Evolutionary conservation across 169 alveolate genomes (phyloP).

Genomic region (Plasmodium chabaudi): DNA sequence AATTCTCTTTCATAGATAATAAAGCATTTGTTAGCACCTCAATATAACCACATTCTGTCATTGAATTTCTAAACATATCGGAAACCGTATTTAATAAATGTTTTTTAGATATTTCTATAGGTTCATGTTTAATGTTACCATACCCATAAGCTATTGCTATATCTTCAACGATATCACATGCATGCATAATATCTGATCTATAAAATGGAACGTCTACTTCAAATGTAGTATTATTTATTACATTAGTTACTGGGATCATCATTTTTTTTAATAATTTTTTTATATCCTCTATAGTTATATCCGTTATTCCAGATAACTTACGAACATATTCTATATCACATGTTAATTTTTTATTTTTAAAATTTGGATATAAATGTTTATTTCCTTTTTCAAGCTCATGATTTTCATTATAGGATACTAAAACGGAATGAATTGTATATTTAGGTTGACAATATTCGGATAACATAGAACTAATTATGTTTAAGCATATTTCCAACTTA

Average conservation of each 20-base stretch:
- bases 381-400: slow-evolving; percentile 43
- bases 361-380: slow-evolving; percentile 33
- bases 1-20: slow-evolving; percentile 77
- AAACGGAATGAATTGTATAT: slow-evolving; percentile 44
- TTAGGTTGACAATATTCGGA: slow-evolving; percentile 60
- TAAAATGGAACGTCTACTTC: slow-evolving; percentile 90
- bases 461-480: slow-evolving; percentile 68
- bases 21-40: slow-evolving; percentile 84
- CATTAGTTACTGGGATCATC: slow-evolving; percentile 79
- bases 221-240: slow-evolving; percentile 67
- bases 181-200: slow-evolving; percentile 95
- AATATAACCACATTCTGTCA: slow-evolving; percentile 79
- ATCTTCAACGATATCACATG: slow-evolving; percentile 97
- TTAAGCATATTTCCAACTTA: slow-evolving; percentile 76
- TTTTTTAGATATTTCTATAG: slow-evolving; percentile 42
- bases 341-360: slow-evolving; percentile 30
- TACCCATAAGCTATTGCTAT: slow-evolving; percentile 96
- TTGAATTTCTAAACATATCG: slow-evolving; percentile 69
- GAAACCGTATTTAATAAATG: slow-evolving; percentile 46
- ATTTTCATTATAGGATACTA: slow-evolving; percentile 40
- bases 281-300: slow-evolving; percentile 76
- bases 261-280: slow-evolving; percentile 79
- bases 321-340: slow-evolving; percentile 76
- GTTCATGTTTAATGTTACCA: slow-evolving; percentile 83
- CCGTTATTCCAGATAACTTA: slow-evolving; percentile 76